Conservation (phyloP, 2,329 filamentous ascomycete species). For the Xylaria digitata region DNA sequence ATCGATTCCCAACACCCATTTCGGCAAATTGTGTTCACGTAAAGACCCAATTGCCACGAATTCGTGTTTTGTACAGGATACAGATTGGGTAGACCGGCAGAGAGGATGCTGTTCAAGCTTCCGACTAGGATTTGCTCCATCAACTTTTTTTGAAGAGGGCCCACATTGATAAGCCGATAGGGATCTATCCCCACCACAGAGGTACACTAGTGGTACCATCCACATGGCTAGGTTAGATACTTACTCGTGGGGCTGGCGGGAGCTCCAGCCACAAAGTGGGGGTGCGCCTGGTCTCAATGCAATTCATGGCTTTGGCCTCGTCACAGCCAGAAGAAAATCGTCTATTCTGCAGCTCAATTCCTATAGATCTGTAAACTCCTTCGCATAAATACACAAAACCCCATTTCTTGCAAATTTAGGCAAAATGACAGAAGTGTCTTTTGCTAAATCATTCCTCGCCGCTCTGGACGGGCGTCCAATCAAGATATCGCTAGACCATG, state of each 20-base stretch:
- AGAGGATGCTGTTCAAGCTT: constrained; percentile 18
- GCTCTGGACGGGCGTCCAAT: constrained; percentile 80
- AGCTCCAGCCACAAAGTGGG: constrained; percentile 47
- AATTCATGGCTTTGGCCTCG: constrained; percentile 16
- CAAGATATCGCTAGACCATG: constrained; percentile 89
- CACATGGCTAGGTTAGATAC: too few species aligned
- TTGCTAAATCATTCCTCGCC: constrained; percentile 85
- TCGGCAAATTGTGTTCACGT: constrained; percentile 48
- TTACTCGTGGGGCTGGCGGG: constrained; percentile 5
- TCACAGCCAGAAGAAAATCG: constrained; percentile 20
- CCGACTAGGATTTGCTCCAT: constrained; percentile 34
- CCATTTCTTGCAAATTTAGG: not conserved
- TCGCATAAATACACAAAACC: not conserved
- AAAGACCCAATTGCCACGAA: constrained; percentile 2
- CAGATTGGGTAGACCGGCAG: constrained; percentile 8
- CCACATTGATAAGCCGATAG: constrained; percentile 47
- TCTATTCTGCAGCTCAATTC: constrained; percentile 7
- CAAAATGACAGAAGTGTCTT: constrained; percentile 83
- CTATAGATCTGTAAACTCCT: not conserved
- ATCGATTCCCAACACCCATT: constrained; percentile 91
- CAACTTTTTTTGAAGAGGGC: constrained; percentile 44
- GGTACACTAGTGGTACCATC: not conserved
- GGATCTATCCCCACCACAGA: constrained; percentile 12
- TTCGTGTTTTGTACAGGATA: constrained; percentile 8
- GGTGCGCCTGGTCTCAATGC: constrained; percentile 20